Conservation (phyloP, 163 green algal species). For the Coccomyxa subellipsoidea region DNA sequence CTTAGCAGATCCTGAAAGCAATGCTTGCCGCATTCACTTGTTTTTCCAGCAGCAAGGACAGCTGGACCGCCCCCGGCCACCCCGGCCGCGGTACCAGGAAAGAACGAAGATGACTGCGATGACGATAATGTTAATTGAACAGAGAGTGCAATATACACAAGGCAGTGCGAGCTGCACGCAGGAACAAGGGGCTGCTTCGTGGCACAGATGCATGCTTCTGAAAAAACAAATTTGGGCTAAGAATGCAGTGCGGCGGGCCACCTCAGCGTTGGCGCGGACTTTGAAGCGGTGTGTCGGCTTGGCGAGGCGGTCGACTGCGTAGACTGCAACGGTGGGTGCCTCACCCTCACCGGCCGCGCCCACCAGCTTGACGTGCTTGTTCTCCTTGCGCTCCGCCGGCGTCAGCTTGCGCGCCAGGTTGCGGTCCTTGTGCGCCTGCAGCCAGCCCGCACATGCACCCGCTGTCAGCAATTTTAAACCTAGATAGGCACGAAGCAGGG, state of each 20-base stretch:
- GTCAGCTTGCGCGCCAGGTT: conserved; percentile 96
- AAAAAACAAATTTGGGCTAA: no score
- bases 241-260: not conserved
- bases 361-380: conserved; percentile 80
- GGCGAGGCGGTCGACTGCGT: conserved; percentile 41
- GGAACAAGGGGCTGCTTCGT: no score
- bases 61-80: not conserved
- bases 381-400: conserved; percentile 81
- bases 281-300: conserved; percentile 83
- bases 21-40: not conserved
- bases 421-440: conserved; percentile 88
- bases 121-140: not conserved
- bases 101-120: not conserved
- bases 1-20: not conserved
- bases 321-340: conserved; percentile 25
- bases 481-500: not conserved
- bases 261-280: conserved; percentile 90
- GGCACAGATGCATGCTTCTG: not conserved
- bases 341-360: conserved; percentile 38
- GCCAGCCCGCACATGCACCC: not conserved
- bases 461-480: not conserved
- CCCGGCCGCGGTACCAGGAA: not conserved
- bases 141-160: not conserved
- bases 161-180: not conserved
- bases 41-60: not conserved